Percentiles rank a stretch among this genome's conserved stretches.
Conservation (phyloP, 208 protist species). For the Acanthamoeba lenticulata region DNA sequence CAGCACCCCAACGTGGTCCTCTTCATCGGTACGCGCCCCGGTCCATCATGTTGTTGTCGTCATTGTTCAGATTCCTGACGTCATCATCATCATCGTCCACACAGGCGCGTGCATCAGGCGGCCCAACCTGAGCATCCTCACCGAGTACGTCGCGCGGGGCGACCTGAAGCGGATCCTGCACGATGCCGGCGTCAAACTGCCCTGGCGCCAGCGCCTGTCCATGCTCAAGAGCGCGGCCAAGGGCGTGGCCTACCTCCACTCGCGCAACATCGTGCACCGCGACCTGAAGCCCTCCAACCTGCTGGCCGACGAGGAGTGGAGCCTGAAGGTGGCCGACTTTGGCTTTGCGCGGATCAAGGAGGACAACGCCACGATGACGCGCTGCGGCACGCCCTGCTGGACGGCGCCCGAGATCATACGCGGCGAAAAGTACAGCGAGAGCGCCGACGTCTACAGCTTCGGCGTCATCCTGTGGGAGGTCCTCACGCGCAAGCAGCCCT, state of each 20-base stretch:
- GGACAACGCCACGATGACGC: slow-evolving; percentile 60
- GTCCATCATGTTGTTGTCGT: not conserved
- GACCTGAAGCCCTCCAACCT: slow-evolving; percentile 64
- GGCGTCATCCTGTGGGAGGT: slow-evolving; percentile 60
- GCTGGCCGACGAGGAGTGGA: not conserved
- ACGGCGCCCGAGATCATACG: slow-evolving; percentile 57
- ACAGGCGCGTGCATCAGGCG: slow-evolving; percentile 62
- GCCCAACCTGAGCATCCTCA: slow-evolving; percentile 80
- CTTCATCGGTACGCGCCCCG: not conserved
- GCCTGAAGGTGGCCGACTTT: slow-evolving; percentile 52
- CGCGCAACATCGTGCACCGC: not conserved
- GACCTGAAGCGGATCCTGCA: slow-evolving; percentile 73
- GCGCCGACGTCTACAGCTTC: slow-evolving; percentile 46
- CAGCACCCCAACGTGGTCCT: slow-evolving; percentile 53
- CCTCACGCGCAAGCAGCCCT: slow-evolving; percentile 40
- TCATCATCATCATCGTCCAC: not conserved
- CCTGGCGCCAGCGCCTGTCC: slow-evolving; percentile 15
- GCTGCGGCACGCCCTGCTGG: slow-evolving; percentile 42
- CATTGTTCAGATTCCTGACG: not conserved
- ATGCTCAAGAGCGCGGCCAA: not conserved
- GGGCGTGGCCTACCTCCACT: slow-evolving; percentile 65
- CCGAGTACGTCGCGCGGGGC: slow-evolving; percentile 79
- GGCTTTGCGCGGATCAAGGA: slow-evolving; percentile 56
- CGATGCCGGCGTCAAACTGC: not conserved
- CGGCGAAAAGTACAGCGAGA: slow-evolving; percentile 28